These are phyloP conservation scores for Cinchona pubescens DNA, from an alignment of 257 asterid species.

Conservation along the genomic window DNA sequence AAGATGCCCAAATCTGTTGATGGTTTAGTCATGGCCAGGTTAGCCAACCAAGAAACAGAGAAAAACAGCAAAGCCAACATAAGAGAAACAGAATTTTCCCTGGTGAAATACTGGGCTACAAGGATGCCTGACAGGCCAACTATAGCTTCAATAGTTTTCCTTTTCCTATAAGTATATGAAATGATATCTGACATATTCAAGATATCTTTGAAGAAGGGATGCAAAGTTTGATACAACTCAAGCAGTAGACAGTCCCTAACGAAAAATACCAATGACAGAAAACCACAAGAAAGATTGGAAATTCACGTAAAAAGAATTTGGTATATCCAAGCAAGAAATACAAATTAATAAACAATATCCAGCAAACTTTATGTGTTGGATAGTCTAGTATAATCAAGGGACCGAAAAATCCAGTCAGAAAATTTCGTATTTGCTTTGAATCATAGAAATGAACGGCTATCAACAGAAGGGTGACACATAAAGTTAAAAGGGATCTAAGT, in stretches of 20 bases:
- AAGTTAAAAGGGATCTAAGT: neutral
- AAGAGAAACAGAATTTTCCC: no score
- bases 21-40: no score
- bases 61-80: no score
- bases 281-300: neutral
- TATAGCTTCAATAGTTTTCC: neutral
- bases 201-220: neutral
- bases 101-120: no score
- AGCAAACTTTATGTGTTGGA: constrained; percentile 10
- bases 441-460: neutral
- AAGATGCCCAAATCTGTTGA: no score
- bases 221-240: constrained; percentile 4
- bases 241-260: neutral
- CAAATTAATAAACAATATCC: neutral
- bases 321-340: constrained; percentile 3
- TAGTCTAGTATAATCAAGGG: neutral
- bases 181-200: neutral
- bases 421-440: neutral
- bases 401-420: neutral
- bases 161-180: neutral
- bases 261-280: neutral
- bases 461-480: neutral
- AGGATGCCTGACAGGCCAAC: neutral
- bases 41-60: no score
- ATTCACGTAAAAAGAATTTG: neutral